Base-by-base conservation (phyloP, 148 eudicot species). In the Spergularia marina region DNA sequence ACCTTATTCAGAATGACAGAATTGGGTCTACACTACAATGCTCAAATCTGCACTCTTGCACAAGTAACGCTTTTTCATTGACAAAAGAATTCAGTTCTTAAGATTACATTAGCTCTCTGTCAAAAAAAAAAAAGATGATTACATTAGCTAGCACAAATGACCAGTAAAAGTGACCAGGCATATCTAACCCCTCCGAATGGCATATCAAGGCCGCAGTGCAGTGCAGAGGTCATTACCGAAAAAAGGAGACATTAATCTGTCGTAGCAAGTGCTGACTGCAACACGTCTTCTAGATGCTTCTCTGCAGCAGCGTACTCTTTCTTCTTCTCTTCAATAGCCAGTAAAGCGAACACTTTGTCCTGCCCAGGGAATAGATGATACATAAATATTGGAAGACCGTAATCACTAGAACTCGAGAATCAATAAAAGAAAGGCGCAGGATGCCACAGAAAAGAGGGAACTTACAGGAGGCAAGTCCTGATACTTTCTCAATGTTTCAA, bases 261-360 rank as follows among this genome's bases (percentile, higher is more conserved):
- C 18, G 90, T 76, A 15, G 86, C 87, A 70, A 94, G 91, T 30
- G 96, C 96, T 2, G 97, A 92, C 72, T 92, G 99, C 88, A 95
- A 80, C 17, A 95, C 91, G 77, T 89, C 96, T 84, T 92, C 97
- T 71, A 95, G 94, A 84, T 90, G 86, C 89, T 89, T 95, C 83
- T 95, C 96, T n/a, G 96, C 92, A 80, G 88, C 96, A 56, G 88
- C 96, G 87, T 83, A 90, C 72, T 92, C 92, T 79, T 94, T 86
- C 72, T 84, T 92, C 96, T 92, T 95, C 82, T 92, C 97, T 87
- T 90, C 96, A 49, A 95, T 95, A 36, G 99, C 99, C 69, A 92
- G 68, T 8, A 91, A 94, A 70, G 99, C 97, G 89, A 95, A 83
- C 41, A 97, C 91, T 84, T 89, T 95, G 76, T 95, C 99, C 97